Conservation (phyloP, 208 protist species). For the Vickermania ingenoplastis region DNA sequence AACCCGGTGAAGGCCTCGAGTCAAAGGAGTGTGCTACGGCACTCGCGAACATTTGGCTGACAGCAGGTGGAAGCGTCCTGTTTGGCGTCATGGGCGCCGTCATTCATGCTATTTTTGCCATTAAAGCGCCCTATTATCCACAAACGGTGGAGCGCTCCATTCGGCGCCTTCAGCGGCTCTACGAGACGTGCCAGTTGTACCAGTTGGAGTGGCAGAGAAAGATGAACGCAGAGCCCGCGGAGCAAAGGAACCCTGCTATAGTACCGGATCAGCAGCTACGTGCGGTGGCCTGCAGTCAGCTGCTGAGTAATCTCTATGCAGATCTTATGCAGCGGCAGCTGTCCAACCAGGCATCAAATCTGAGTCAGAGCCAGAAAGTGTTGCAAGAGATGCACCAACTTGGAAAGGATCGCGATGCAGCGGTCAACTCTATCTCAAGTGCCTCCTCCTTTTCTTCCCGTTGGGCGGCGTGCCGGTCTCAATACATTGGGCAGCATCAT, state of each 20-base stretch:
- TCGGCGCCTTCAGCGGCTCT: too few species aligned
- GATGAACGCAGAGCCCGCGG: too few species aligned
- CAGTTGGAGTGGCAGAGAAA: too few species aligned
- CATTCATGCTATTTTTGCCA: background rate
- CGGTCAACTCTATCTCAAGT: too few species aligned
- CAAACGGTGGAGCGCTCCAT: too few species aligned
- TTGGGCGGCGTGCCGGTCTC: conserved; percentile 28
- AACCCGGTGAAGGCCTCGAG: background rate
- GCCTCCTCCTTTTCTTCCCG: conserved; percentile 16
- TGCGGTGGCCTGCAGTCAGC: background rate
- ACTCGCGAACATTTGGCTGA: background rate
- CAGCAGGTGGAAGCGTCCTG: background rate
- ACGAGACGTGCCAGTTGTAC: too few species aligned
- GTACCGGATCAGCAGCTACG: too few species aligned
- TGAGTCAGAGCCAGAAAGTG: too few species aligned
- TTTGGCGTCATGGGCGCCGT: background rate
- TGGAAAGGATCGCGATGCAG: too few species aligned
- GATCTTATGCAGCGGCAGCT: background rate
- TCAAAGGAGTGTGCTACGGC: background rate
- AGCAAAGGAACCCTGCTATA: too few species aligned
- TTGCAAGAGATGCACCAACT: too few species aligned
- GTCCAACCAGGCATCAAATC: background rate
- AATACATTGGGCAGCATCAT: conserved; percentile 68
- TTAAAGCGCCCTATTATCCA: too few species aligned
- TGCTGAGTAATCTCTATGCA: background rate